A percentile compares a stretch with the other conserved stretches of the same genome.
Evolutionary conservation across 345 rosid genomes (phyloP).

Genomic region (Rhodamnia rubescens): DNA sequence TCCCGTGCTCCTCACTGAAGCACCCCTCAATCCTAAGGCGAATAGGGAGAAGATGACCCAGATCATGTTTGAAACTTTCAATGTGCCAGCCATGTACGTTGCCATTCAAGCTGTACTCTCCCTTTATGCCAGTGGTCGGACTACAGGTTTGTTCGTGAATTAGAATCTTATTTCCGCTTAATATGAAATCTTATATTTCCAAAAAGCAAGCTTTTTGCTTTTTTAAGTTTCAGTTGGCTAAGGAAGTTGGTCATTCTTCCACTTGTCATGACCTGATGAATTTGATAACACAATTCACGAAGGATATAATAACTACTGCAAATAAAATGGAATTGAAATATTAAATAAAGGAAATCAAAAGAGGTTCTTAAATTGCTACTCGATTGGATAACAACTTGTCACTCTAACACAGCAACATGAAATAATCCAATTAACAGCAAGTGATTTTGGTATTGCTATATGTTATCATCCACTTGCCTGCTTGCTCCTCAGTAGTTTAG

Average conservation of each 20-base stretch:
- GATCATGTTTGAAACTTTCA: conserved; percentile 51
- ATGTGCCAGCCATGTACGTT: conserved; percentile 54
- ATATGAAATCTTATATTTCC: neutral
- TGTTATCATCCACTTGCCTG: neutral
- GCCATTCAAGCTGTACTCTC: conserved; percentile 55
- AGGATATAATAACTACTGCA: neutral
- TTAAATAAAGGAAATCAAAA: neutral
- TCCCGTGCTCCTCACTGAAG: conserved; percentile 54
- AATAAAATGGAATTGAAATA: neutral
- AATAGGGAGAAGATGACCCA: conserved; percentile 59
- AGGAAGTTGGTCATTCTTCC: neutral
- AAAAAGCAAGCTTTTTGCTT: neutral
- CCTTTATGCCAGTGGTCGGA: conserved; percentile 59
- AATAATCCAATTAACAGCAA: neutral
- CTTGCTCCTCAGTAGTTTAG: neutral
- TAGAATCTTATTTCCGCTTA: neutral
- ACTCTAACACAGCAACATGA: neutral
- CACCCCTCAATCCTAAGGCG: conserved; percentile 52
- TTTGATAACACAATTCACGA: neutral
- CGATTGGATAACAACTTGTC: neutral
- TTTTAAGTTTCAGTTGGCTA: neutral
- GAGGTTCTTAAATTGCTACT: neutral
- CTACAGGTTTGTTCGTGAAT: conserved; percentile 30
- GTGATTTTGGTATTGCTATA: neutral
- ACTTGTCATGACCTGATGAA: neutral